Conservation (phyloP, 2,329 filamentous ascomycete species). For the Paraphoma chrysanthemicola region DNA sequence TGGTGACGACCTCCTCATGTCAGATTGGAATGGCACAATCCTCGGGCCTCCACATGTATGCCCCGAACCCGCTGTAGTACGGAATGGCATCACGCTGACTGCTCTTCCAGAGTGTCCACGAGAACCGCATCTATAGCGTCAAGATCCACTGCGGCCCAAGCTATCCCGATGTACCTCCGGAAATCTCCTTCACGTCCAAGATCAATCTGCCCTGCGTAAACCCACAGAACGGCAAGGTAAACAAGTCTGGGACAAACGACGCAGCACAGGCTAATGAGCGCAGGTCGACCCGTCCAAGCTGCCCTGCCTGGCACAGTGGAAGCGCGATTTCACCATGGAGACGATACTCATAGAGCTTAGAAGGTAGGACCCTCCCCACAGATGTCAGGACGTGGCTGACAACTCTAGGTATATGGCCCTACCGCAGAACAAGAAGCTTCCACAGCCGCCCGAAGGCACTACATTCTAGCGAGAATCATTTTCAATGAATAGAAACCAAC, state of each 20-base stretch:
- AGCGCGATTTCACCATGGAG: slow-evolving; percentile 93
- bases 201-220: slow-evolving; percentile 98
- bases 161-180: slow-evolving; percentile 89
- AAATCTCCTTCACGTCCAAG: slow-evolving; percentile 90
- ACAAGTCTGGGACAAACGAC: slow-evolving; percentile 5
- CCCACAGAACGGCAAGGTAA: slow-evolving; percentile 74
- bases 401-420: slow-evolving; percentile 84
- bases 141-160: slow-evolving; percentile 92
- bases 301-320: slow-evolving; percentile 88
- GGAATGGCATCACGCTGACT: slow-evolving; percentile 5
- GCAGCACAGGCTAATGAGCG: slow-evolving; percentile 7
- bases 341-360: slow-evolving; percentile 86
- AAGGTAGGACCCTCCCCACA: slow-evolving; percentile 56
- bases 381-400: slow-evolving; percentile 9
- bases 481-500: background rate
- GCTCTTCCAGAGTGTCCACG: slow-evolving; percentile 77
- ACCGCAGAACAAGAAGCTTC: slow-evolving; percentile 89
- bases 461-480: slow-evolving; percentile 53
- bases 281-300: slow-evolving; percentile 84
- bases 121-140: slow-evolving; percentile 98
- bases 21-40: slow-evolving; percentile 98
- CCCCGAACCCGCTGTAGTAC: background rate
- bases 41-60: slow-evolving; percentile 91
- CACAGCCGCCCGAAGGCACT: slow-evolving; percentile 88
- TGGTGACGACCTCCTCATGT: slow-evolving; percentile 94